Evolutionary conservation across 768 basidiomycete species (phyloP).

Genomic region (Pluteus cervinus): DNA sequence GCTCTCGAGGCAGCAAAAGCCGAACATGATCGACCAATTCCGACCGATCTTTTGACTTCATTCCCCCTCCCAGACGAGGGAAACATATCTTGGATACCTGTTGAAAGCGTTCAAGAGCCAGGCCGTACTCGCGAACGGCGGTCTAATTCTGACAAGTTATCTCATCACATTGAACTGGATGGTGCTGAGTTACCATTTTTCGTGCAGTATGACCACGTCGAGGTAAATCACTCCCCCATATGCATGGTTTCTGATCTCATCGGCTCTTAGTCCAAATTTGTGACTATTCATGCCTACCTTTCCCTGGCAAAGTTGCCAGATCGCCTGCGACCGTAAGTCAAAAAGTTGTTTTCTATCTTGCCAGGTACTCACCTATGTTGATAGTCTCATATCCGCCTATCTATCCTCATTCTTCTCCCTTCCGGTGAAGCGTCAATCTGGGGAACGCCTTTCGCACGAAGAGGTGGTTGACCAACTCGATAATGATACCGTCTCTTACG

Average conservation of each 20-base stretch:
- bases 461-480: constrained; percentile 89
- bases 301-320: constrained; percentile 70
- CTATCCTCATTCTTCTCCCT: constrained; percentile 84
- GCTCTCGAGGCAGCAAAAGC: constrained; percentile 78
- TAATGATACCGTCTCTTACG: constrained; percentile 86
- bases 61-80: constrained; percentile 93
- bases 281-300: constrained; percentile 73
- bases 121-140: constrained; percentile 38
- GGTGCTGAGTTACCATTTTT: constrained; percentile 75
- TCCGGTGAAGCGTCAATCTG: constrained; percentile 66
- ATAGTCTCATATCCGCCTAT: constrained; percentile 73
- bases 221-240: constrained; percentile 39
- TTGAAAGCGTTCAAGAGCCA: constrained; percentile 55
- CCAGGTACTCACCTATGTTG: constrained; percentile 6
- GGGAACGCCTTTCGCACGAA: constrained; percentile 73
- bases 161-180: constrained; percentile 61
- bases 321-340: constrained; percentile 66
- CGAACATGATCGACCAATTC: constrained; percentile 81
- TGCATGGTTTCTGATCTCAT: constrained; percentile 3
- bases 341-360: not conserved
- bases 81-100: constrained; percentile 89
- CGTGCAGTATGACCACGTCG: constrained; percentile 89
- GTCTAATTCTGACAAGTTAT: constrained; percentile 36
- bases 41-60: constrained; percentile 67
- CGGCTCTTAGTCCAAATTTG: constrained; percentile 77